phyloP scores from a whole-genome alignment of 305 asterid genomes.

The Fraxinus sp. region DNA sequence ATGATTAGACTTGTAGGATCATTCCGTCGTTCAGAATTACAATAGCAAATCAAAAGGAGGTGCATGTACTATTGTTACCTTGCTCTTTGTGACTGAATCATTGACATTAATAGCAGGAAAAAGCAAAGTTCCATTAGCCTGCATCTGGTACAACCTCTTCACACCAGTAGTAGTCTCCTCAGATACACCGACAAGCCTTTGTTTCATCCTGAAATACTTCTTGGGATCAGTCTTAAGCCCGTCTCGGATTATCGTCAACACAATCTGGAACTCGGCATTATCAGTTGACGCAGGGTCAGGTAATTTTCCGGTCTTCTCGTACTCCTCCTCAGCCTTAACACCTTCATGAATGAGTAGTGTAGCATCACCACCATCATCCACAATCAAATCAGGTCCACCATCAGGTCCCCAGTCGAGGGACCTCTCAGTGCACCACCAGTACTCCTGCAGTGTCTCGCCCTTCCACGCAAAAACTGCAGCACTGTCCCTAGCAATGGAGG shows the following conservation, averaged over 20 bases:
- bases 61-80: conserved; percentile 35
- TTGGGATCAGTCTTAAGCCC: conserved; percentile 52
- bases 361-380: conserved; percentile 70
- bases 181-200: conserved; percentile 68
- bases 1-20: no score
- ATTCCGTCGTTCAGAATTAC: not conserved
- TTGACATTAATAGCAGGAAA: conserved; percentile 72
- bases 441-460: conserved; percentile 61
- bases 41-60: conserved; percentile 3
- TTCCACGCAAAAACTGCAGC: conserved; percentile 77
- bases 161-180: conserved; percentile 81
- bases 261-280: conserved; percentile 63
- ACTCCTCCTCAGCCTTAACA: conserved; percentile 68
- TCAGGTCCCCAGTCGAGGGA: conserved; percentile 68
- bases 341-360: conserved; percentile 67
- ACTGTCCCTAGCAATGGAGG: conserved; percentile 68
- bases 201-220: conserved; percentile 58
- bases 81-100: conserved; percentile 79
- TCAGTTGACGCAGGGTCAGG: conserved; percentile 70
- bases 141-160: conserved; percentile 74
- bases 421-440: conserved; percentile 78
- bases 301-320: conserved; percentile 44
- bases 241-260: conserved; percentile 51
- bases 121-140: conserved; percentile 53
- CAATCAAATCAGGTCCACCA: conserved; percentile 71